Percentiles rank a stretch among this genome's conserved stretches.
These are phyloP conservation scores for Triangularia verruculosa DNA, from an alignment of 2,329 filamentous ascomycete species.

Conservation along the genomic window DNA sequence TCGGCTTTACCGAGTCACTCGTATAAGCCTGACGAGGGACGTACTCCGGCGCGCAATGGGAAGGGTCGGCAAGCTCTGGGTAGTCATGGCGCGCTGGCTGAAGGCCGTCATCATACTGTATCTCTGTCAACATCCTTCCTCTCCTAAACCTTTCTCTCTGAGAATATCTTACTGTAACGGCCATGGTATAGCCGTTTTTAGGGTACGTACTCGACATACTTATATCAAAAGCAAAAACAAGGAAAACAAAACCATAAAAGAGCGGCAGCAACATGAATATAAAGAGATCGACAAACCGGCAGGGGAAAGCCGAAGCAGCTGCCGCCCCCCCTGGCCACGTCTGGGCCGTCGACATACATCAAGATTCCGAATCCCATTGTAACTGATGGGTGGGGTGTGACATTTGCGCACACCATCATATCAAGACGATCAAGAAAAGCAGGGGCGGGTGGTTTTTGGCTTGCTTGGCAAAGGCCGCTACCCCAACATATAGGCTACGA, in stretches of 20 bases:
- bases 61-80: slow-evolving; percentile 22
- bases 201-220: slow-evolving; percentile 5
- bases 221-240: neutral
- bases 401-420: neutral
- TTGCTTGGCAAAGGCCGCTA: neutral
- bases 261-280: neutral
- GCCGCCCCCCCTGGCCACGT: neutral
- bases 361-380: neutral
- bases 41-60: neutral
- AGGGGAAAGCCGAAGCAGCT: neutral
- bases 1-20: neutral
- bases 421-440: neutral
- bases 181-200: slow-evolving; percentile 19
- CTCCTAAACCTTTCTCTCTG: neutral
- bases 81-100: slow-evolving; percentile 27
- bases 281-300: neutral
- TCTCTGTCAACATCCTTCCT: slow-evolving; percentile 14
- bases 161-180: slow-evolving; percentile 13
- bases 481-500: neutral
- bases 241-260: neutral
- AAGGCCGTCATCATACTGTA: slow-evolving; percentile 23
- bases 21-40: neutral
- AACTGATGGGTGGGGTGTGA: neutral
- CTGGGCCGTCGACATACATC: neutral
- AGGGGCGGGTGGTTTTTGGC: neutral